These are phyloP conservation scores for Candida mesenterica DNA, from an alignment of 1,139 yeast species.

Conservation along the genomic window DNA sequence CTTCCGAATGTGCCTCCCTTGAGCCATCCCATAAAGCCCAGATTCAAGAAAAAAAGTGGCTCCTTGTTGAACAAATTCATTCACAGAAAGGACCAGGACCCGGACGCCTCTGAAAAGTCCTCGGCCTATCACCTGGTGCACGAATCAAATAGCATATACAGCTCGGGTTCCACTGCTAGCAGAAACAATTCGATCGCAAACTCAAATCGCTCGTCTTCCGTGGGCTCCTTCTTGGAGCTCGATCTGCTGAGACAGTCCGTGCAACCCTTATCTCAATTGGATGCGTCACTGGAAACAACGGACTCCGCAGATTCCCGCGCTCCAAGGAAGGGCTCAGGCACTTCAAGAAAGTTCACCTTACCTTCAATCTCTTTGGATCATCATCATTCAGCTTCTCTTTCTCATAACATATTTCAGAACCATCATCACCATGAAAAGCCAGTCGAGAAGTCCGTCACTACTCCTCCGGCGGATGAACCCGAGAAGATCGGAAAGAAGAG, in stretches of 20 bases:
- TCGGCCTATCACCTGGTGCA: neutral
- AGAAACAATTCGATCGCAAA: constrained; percentile 14
- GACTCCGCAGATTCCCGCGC: too few relatives aligned
- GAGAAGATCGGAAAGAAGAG: constrained; percentile 2
- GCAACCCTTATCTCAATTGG: too few relatives aligned
- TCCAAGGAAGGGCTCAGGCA: too few relatives aligned
- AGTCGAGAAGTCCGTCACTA: neutral
- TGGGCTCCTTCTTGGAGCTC: constrained; percentile 8
- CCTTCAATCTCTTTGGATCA: constrained; percentile 37
- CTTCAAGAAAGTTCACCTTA: constrained; percentile 28
- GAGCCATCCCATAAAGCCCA: constrained; percentile 50
- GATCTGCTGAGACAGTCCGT: neutral
- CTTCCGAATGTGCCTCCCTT: constrained; percentile 45
- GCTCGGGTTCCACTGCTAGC: constrained; percentile 5
- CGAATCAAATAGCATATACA: constrained; percentile 5
- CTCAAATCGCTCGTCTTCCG: constrained; percentile 10
- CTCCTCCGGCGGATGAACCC: neutral
- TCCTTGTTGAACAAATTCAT: constrained; percentile 50
- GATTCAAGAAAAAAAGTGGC: constrained; percentile 42
- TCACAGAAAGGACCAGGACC: constrained; percentile 40
- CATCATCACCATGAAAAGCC: neutral
- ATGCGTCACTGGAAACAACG: too few relatives aligned
- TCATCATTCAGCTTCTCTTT: constrained; percentile 12
- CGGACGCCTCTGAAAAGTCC: neutral
- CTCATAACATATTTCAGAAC: neutral